Evolutionary conservation across 2,329 filamentous ascomycete genomes (phyloP).

Genomic region (Calonectria hongkongensis): DNA sequence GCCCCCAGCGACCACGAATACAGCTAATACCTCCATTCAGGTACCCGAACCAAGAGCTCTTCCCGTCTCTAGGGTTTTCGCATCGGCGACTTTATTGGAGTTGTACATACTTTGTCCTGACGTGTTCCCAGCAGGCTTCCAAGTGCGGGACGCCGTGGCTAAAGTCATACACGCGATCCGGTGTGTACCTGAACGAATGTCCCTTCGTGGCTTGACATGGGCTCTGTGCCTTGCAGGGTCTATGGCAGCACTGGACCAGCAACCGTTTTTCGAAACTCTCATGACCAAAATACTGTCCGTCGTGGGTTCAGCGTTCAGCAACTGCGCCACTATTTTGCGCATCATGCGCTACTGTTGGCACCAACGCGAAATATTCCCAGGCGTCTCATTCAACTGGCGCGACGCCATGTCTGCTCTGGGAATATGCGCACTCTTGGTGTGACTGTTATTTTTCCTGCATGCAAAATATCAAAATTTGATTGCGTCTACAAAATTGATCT

Average conservation of each 20-base stretch:
- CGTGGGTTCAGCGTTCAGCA: conserved; percentile 37
- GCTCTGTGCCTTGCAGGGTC: conserved; percentile 44
- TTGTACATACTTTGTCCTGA: conserved; percentile 38
- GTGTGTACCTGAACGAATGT: conserved; percentile 37
- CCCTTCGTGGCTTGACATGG: conserved; percentile 42
- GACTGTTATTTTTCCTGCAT: not conserved
- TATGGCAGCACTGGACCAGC: conserved; percentile 29
- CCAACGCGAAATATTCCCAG: conserved; percentile 18
- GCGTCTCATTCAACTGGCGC: conserved; percentile 7
- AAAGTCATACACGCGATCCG: conserved; percentile 38
- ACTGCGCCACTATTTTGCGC: conserved; percentile 41
- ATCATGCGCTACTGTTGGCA: conserved; percentile 45
- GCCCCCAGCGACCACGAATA: not conserved
- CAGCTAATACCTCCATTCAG: not conserved
- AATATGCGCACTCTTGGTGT: conserved; percentile 29
- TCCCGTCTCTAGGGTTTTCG: conserved; percentile 39
- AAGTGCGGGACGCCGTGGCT: not conserved
- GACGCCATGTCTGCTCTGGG: conserved; percentile 12
- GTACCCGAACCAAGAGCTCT: not conserved
- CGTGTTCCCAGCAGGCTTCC: not conserved
- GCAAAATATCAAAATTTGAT: not conserved
- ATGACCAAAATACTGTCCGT: conserved; percentile 23
- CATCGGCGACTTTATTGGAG: conserved; percentile 43
- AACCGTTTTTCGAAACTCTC: conserved; percentile 40
- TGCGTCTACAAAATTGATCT: not conserved